phyloP scores from a whole-genome alignment of 306 rosid genomes.

The Cucurbita ficifolia region DNA sequence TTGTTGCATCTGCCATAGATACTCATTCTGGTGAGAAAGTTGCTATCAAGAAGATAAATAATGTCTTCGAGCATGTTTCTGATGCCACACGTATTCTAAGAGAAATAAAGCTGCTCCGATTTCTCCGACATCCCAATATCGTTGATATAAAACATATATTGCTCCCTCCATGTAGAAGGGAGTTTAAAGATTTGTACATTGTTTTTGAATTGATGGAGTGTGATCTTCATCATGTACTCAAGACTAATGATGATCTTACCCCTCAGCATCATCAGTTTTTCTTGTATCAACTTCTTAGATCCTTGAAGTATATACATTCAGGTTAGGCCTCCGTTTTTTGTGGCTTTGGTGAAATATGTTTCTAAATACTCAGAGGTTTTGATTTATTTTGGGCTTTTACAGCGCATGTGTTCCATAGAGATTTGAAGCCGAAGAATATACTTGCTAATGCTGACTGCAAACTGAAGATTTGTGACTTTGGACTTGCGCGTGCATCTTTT shows the following conservation, averaged over 20 bases:
- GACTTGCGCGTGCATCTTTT: slow-evolving; percentile 53
- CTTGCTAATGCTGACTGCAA: slow-evolving; percentile 71
- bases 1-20: slow-evolving; percentile 58
- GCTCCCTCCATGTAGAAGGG: slow-evolving; percentile 55
- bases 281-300: slow-evolving; percentile 61
- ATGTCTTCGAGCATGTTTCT: slow-evolving; percentile 55
- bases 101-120: slow-evolving; percentile 52
- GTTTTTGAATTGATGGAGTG: slow-evolving; percentile 68
- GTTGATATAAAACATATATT: slow-evolving; percentile 55
- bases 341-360: neutral
- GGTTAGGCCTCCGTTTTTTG: slow-evolving; percentile 20
- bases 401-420: slow-evolving; percentile 53
- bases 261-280: slow-evolving; percentile 49
- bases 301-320: slow-evolving; percentile 53
- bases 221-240: slow-evolving; percentile 52
- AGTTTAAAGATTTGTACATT: slow-evolving; percentile 48
- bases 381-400: slow-evolving; percentile 3
- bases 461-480: slow-evolving; percentile 57
- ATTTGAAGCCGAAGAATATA: slow-evolving; percentile 59
- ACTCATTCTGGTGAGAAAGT: slow-evolving; percentile 52
- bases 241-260: slow-evolving; percentile 45
- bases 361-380: neutral
- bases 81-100: slow-evolving; percentile 48
- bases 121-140: slow-evolving; percentile 55
- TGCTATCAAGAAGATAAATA: slow-evolving; percentile 52